Evolutionary conservation across 1,139 yeast genomes (phyloP).

Genomic region (Saccharomyces hybrid): DNA sequence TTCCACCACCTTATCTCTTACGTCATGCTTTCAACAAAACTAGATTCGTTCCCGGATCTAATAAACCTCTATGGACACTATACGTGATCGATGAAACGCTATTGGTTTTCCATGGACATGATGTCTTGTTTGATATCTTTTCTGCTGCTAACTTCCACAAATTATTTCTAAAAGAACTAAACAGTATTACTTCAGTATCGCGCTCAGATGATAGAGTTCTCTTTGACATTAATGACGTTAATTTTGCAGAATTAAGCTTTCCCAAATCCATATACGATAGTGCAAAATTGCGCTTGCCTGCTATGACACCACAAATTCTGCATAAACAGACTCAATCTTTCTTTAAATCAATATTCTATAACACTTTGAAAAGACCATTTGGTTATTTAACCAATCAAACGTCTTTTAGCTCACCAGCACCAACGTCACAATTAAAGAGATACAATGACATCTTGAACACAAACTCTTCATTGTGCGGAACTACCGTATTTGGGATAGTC

Average conservation of each 20-base stretch:
- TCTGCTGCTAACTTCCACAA: slow-evolving; percentile 29
- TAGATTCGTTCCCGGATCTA: slow-evolving; percentile 18
- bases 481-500: slow-evolving; percentile 24
- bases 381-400: slow-evolving; percentile 6
- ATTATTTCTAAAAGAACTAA: slow-evolving; percentile 7
- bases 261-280: slow-evolving; percentile 20
- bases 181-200: not conserved
- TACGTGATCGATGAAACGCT: slow-evolving; percentile 23
- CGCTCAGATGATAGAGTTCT: not conserved
- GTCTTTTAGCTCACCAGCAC: not conserved
- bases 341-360: slow-evolving; percentile 20
- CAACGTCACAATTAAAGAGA: slow-evolving; percentile 4
- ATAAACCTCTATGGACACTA: slow-evolving; percentile 25
- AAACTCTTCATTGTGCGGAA: slow-evolving; percentile 19
- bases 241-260: slow-evolving; percentile 3
- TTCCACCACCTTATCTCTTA: slow-evolving; percentile 24
- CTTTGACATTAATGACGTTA: not conserved
- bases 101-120: slow-evolving; percentile 28
- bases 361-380: slow-evolving; percentile 23
- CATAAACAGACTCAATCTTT: slow-evolving; percentile 25
- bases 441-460: slow-evolving; percentile 9
- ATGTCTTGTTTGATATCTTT: slow-evolving; percentile 26
- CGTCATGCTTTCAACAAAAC: slow-evolving; percentile 24
- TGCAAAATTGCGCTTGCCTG: slow-evolving; percentile 20
- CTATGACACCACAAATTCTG: slow-evolving; percentile 20